Evolutionary conservation across 139 green algal genomes (phyloP).

Genomic region (Picochlorum sp.): DNA sequence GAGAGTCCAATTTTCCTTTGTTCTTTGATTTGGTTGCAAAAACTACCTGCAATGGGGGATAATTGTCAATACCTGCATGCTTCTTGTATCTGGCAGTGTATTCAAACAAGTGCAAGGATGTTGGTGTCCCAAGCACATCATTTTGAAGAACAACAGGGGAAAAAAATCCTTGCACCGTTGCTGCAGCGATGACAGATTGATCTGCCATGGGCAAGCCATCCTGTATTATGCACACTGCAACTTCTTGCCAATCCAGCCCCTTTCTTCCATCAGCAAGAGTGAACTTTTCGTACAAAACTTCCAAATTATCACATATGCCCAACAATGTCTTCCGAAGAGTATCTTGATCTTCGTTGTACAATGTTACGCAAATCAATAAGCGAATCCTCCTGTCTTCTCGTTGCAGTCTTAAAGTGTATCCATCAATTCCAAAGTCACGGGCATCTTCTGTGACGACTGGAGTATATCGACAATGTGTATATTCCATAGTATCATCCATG

Average conservation of each 20-base stretch:
- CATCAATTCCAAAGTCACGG: constrained; percentile 34
- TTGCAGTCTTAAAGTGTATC: constrained; percentile 32
- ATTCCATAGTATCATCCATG: constrained; percentile 29
- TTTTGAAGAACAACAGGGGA: constrained; percentile 25
- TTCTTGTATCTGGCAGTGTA: constrained; percentile 39
- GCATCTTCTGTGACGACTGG: constrained; percentile 32
- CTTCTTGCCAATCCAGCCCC: constrained; percentile 36
- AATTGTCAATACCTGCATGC: constrained; percentile 35
- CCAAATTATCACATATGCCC: constrained; percentile 34
- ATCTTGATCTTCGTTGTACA: constrained; percentile 40
- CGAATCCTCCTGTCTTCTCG: constrained; percentile 28
- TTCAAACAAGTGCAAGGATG: constrained; percentile 33
- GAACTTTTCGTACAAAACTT: constrained; percentile 34
- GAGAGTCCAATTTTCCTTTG: constrained; percentile 33
- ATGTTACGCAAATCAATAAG: constrained; percentile 33
- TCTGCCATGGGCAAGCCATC: constrained; percentile 21
- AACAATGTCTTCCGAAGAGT: constrained; percentile 36
- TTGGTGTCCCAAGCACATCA: constrained; percentile 19
- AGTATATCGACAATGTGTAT: constrained; percentile 33
- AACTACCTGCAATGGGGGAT: constrained; percentile 33
- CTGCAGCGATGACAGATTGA: constrained; percentile 18
- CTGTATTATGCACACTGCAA: constrained; percentile 31
- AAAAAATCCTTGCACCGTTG: constrained; percentile 30
- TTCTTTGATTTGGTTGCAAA: constrained; percentile 29
- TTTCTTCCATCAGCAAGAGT: constrained; percentile 22